Base-by-base conservation (phyloP, 164 flowering plant genomes). In the Stephania cephalantha region DNA sequence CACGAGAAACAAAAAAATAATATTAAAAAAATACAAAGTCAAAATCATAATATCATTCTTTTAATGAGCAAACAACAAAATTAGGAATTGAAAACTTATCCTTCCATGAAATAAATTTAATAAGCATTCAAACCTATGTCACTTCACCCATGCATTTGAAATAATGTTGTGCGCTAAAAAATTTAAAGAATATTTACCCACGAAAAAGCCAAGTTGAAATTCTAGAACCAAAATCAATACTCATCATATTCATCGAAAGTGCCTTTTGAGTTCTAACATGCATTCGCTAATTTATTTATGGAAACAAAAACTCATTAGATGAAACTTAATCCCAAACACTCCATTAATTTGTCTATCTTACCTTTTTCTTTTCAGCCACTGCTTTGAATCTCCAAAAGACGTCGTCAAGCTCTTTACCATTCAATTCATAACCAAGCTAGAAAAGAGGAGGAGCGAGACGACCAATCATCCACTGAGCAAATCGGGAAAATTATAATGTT, bases 361-460 rank as follows among this genome's bases (percentile, higher is more conserved):
- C 99, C 97, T 96, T 96, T 82, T 96, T 96, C 74, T 86, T 86
- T 79, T 94, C 99, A 71, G 99, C 97, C 20, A 94, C 90, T 55
- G 90, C 83, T 85, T 96, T 96, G 85, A 94, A 95, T 55, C 91
- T 95, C 93, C 93, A 87, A 79, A 95, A 95, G 70, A 95, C 82
- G 76, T 81, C 92, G 71, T 88, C 90, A 80, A 95, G 88, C 70
- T 91, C 90, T 75, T 86, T 90, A 69, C 84, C 91, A 71, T 83
- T 87, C 75, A 96, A 80, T 45, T 87, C 87, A 85, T 89, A 92
- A 67, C 99, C 98, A 71, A 94, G 91, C 99, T 96, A 35, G 88
- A 71, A 69, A 55, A 58, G 73, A 72, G 58, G 45, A 42, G 18
- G 64, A 18, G 17, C n/a, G 6, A 50, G 12, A 50, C 55, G 13